A percentile compares a stretch with the other conserved stretches of the same genome.
These are phyloP conservation scores for Physaria fendleri DNA, from an alignment of 345 rosid genomes.

Conservation along the genomic window DNA sequence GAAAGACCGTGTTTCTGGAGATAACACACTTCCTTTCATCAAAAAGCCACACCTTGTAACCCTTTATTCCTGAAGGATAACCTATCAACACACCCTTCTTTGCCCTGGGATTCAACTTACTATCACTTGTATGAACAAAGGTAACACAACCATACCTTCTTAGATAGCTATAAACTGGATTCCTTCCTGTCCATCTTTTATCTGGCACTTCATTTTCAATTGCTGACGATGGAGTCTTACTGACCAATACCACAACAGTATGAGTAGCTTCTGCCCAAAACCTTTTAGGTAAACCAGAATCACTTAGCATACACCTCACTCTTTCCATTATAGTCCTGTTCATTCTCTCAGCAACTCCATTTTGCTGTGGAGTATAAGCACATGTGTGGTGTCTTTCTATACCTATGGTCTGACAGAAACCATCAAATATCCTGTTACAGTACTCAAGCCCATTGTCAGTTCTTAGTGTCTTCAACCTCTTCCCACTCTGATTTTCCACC, in stretches of 20 bases:
- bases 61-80: too few relatives aligned
- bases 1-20: too few relatives aligned
- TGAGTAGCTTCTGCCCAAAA: neutral
- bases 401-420: neutral
- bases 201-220: neutral
- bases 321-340: neutral
- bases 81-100: too few relatives aligned
- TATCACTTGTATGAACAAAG: neutral
- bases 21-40: too few relatives aligned
- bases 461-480: neutral
- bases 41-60: too few relatives aligned
- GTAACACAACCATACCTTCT: neutral
- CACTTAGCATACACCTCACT: neutral
- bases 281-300: neutral
- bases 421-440: neutral
- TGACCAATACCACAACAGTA: neutral
- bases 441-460: neutral
- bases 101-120: neutral
- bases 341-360: neutral
- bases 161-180: neutral
- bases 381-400: neutral
- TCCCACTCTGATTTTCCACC: neutral
- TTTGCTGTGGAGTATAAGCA: neutral
- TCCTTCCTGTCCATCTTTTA: neutral
- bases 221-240: neutral